These are phyloP conservation scores for Blastocystis sp. DNA, from an alignment of 352 stramenopile species.

Conservation along the genomic window DNA sequence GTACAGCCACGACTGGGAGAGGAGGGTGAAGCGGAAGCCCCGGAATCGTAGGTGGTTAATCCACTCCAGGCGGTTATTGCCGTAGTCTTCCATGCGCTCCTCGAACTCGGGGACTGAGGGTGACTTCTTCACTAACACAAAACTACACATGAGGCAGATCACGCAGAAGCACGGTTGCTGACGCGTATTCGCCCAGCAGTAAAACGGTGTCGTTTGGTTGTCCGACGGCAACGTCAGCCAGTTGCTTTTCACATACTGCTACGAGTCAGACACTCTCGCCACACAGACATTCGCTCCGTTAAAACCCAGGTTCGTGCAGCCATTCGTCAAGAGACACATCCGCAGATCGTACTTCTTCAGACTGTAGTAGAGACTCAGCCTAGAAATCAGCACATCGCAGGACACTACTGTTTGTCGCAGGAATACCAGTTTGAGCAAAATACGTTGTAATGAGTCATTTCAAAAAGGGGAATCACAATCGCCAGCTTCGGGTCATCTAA, in stretches of 20 bases:
- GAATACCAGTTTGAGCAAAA: conserved; percentile 7
- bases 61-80: conserved; percentile 43
- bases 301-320: not conserved
- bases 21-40: conserved; percentile 29
- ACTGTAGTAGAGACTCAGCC: not conserved
- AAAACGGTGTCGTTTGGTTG: not conserved
- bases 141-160: not conserved
- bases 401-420: not conserved
- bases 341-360: conserved; percentile 41
- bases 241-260: conserved; percentile 6
- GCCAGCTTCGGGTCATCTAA: not conserved
- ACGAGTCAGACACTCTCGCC: not conserved
- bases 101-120: not conserved
- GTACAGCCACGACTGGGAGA: conserved; percentile 44
- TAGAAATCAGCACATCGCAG: not conserved
- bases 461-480: conserved; percentile 24
- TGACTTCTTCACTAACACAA: conserved; percentile 12
- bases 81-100: not conserved
- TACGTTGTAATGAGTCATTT: conserved; percentile 11
- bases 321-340: not conserved
- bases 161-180: not conserved
- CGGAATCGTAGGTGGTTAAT: conserved; percentile 19
- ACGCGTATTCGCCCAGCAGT: conserved; percentile 21
- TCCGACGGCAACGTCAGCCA: not conserved
- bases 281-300: not conserved